Conservation (phyloP, 495 filamentous ascomycete species). For the Paragyromitra xinjiangensis region DNA sequence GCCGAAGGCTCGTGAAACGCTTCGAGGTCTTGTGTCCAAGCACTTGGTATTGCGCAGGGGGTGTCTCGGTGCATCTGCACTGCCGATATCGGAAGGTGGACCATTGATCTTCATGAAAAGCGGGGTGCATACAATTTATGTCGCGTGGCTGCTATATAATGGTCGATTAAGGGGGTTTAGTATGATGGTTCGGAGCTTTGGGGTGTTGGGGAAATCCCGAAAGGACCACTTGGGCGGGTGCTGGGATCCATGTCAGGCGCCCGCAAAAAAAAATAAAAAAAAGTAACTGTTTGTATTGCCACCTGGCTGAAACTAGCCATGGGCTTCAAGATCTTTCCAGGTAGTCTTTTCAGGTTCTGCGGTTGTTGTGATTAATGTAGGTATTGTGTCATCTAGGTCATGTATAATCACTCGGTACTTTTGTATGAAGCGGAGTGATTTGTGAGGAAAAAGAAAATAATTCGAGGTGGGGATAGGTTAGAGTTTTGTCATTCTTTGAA, state of each 20-base stretch:
- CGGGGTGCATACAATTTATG: constrained; percentile 19
- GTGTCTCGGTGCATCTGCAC: constrained; percentile 1
- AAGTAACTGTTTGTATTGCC: too few species aligned
- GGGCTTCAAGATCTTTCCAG: too few species aligned
- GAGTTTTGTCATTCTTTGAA: not conserved
- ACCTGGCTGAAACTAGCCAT: too few species aligned
- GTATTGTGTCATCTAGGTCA: not conserved
- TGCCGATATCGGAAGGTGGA: constrained; percentile 7
- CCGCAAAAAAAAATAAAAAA: not conserved
- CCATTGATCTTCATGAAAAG: constrained; percentile 4
- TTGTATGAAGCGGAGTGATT: not conserved
- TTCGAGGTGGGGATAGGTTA: not conserved
- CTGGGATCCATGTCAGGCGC: not conserved
- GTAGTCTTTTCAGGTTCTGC: too few species aligned
- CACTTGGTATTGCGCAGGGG: constrained; percentile 18
- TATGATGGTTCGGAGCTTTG: not conserved
- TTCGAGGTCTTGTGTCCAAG: constrained; percentile 2
- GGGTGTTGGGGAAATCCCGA: not conserved
- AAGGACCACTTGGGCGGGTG: not conserved
- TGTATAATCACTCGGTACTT: not conserved
- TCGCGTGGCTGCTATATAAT: constrained; percentile 10
- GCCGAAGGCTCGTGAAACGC: constrained; percentile 4
- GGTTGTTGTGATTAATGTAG: too few species aligned
- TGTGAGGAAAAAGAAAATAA: not conserved
- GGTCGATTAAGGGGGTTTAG: not conserved